Conservation (phyloP, 768 basidiomycete genomes). For the Leccinum truebloodii region DNA sequence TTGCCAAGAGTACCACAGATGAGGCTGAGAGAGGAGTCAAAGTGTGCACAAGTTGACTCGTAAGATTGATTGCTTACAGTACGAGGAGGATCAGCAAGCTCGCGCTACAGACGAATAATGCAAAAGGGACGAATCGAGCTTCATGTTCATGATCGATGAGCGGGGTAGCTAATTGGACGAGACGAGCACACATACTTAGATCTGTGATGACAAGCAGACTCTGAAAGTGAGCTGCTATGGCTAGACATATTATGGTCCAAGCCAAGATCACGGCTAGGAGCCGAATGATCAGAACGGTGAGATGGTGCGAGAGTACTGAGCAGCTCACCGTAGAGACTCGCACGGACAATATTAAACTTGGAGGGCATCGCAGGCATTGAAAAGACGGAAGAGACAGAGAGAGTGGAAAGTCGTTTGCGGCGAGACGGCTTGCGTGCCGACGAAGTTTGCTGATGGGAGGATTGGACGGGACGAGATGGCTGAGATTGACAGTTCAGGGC, state of each 20-base stretch:
- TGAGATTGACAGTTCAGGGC: slow-evolving; percentile 29
- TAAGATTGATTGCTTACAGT: slow-evolving; percentile 49
- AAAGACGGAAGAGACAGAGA: slow-evolving; percentile 35
- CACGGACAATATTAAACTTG: slow-evolving; percentile 68
- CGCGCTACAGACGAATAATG: slow-evolving; percentile 74
- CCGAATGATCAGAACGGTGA: slow-evolving; percentile 7
- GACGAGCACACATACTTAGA: slow-evolving; percentile 57
- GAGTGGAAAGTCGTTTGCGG: slow-evolving; percentile 34
- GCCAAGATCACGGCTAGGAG: slow-evolving; percentile 59
- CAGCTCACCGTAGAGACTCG: slow-evolving; percentile 63
- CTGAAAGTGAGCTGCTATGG: slow-evolving; percentile 79
- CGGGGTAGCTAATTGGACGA: neutral
- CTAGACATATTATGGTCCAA: slow-evolving; percentile 79
- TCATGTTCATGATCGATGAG: slow-evolving; percentile 30
- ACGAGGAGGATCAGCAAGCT: slow-evolving; percentile 67
- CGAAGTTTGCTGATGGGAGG: slow-evolving; percentile 23
- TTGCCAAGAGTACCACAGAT: slow-evolving; percentile 62
- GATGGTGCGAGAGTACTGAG: neutral
- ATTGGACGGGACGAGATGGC: slow-evolving; percentile 18
- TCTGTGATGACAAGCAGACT: slow-evolving; percentile 69
- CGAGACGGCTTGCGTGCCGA: slow-evolving; percentile 33
- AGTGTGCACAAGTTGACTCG: slow-evolving; percentile 1
- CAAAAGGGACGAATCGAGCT: slow-evolving; percentile 89
- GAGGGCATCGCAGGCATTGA: slow-evolving; percentile 57
- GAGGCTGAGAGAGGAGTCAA: slow-evolving; percentile 44